phyloP scores from a whole-genome alignment of 1,284 basidiomycete species.

The Ustilago shanxiensis region DNA sequence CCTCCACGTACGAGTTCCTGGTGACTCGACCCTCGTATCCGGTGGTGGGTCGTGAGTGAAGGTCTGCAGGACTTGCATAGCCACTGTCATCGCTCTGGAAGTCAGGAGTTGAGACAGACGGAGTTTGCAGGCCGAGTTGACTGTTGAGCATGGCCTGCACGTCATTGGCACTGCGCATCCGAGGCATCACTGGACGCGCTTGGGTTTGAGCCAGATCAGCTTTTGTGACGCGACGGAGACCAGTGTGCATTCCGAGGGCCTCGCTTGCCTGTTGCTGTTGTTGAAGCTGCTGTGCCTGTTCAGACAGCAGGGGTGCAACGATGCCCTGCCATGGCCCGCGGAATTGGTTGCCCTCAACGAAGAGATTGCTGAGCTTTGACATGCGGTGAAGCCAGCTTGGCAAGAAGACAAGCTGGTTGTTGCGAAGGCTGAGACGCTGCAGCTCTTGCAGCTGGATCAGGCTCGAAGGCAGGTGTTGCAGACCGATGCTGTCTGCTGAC shows the following conservation, averaged over 20 bases:
- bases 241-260: neutral
- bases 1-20: slow-evolving; percentile 10
- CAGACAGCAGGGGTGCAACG: slow-evolving; percentile 71
- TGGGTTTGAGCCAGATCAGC: neutral
- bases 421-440: slow-evolving; percentile 86
- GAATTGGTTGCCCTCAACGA: slow-evolving; percentile 93
- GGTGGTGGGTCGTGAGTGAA: slow-evolving; percentile 14
- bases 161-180: slow-evolving; percentile 49
- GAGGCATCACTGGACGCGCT: slow-evolving; percentile 26
- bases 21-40: slow-evolving; percentile 22
- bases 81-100: slow-evolving; percentile 28
- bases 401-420: slow-evolving; percentile 88
- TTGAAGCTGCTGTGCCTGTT: slow-evolving; percentile 13
- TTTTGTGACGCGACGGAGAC: slow-evolving; percentile 14
- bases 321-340: slow-evolving; percentile 89
- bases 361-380: slow-evolving; percentile 83
- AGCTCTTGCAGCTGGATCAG: slow-evolving; percentile 75
- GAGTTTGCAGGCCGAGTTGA: slow-evolving; percentile 13
- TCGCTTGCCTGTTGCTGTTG: neutral
- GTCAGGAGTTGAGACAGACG: slow-evolving; percentile 23
- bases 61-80: slow-evolving; percentile 20
- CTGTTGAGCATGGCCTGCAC: slow-evolving; percentile 25
- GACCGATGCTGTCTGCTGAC: slow-evolving; percentile 87
- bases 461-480: slow-evolving; percentile 77
- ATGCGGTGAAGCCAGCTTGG: slow-evolving; percentile 93